Conservation (phyloP, 768 basidiomycete species). For the Steccherinum ochraceum region DNA sequence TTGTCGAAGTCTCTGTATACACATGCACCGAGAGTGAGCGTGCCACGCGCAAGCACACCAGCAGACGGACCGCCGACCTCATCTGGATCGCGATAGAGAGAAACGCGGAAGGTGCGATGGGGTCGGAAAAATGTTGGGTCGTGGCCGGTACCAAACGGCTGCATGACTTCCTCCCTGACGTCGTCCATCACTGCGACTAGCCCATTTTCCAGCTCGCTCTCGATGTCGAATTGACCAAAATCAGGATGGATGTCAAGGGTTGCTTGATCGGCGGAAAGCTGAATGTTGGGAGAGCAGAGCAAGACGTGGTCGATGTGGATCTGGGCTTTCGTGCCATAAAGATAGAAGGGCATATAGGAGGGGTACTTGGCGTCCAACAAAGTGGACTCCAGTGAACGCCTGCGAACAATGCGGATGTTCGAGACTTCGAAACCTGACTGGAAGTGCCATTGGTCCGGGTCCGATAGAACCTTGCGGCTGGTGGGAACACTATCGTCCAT, state of each 20-base stretch:
- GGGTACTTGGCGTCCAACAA: slow-evolving; percentile 27
- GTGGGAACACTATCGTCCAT: slow-evolving; percentile 1
- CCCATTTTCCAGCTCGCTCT: not conserved
- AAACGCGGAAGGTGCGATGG: not conserved
- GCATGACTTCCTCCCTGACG: slow-evolving; percentile 2
- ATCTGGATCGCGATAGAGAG: not conserved
- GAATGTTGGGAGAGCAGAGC: slow-evolving; percentile 16
- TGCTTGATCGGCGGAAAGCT: slow-evolving; percentile 14
- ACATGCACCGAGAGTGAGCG: not conserved
- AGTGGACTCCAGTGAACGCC: slow-evolving; percentile 22
- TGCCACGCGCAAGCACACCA: not conserved
- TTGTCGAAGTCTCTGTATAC: not conserved
- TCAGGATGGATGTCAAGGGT: slow-evolving; percentile 4
- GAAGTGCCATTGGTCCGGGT: slow-evolving; percentile 7
- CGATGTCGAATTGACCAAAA: not conserved
- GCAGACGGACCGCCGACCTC: no score
- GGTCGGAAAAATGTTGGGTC: not conserved
- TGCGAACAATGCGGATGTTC: slow-evolving; percentile 26
- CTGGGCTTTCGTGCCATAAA: slow-evolving; percentile 26
- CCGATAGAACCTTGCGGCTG: not conserved
- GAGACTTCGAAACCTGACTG: slow-evolving; percentile 13
- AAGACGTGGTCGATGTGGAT: slow-evolving; percentile 29
- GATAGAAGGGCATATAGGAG: slow-evolving; percentile 31
- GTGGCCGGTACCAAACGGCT: slow-evolving; percentile 1
- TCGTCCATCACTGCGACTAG: not conserved